Conservation (phyloP, 2,329 filamentous ascomycete species). For the Epichloe sylvatica region DNA sequence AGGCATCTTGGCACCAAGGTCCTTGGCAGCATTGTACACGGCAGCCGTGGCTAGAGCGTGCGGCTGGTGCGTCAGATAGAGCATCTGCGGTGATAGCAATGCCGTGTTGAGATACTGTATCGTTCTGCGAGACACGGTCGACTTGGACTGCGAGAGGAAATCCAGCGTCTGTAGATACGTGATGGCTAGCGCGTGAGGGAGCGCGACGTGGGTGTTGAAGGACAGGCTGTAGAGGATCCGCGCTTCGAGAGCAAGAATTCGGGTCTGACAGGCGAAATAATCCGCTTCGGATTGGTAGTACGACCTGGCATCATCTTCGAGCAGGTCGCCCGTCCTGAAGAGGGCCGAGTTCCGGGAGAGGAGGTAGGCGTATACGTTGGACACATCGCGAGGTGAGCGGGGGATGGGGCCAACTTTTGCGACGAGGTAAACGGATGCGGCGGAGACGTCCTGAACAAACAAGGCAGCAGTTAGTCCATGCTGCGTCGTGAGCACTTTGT, state of each 20-base stretch:
- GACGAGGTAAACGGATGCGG: constrained; percentile 65
- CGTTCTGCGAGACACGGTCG: constrained; percentile 47
- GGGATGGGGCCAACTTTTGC: constrained; percentile 66
- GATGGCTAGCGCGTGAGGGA: constrained; percentile 75
- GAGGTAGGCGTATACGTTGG: constrained; percentile 77
- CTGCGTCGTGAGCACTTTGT: not conserved
- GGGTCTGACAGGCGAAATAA: constrained; percentile 50
- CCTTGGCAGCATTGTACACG: constrained; percentile 76
- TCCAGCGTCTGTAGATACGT: constrained; percentile 89
- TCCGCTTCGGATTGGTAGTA: constrained; percentile 62
- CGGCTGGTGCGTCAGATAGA: constrained; percentile 88
- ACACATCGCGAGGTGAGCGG: constrained; percentile 62
- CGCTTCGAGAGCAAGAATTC: constrained; percentile 61
- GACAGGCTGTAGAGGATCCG: constrained; percentile 61
- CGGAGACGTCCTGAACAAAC: constrained; percentile 55
- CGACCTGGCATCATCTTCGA: constrained; percentile 29
- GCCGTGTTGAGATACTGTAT: constrained; percentile 76
- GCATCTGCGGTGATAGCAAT: constrained; percentile 70
- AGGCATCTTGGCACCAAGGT: constrained; percentile 63
- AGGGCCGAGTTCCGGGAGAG: constrained; percentile 46
- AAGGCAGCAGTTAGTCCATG: not conserved
- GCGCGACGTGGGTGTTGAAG: constrained; percentile 72
- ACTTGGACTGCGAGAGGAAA: constrained; percentile 34
- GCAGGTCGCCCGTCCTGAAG: constrained; percentile 26
- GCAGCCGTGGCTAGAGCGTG: constrained; percentile 72